These are phyloP conservation scores for Coemansia sp. DNA, from an alignment of 192 early-diverging fungal species.

Conservation along the genomic window DNA sequence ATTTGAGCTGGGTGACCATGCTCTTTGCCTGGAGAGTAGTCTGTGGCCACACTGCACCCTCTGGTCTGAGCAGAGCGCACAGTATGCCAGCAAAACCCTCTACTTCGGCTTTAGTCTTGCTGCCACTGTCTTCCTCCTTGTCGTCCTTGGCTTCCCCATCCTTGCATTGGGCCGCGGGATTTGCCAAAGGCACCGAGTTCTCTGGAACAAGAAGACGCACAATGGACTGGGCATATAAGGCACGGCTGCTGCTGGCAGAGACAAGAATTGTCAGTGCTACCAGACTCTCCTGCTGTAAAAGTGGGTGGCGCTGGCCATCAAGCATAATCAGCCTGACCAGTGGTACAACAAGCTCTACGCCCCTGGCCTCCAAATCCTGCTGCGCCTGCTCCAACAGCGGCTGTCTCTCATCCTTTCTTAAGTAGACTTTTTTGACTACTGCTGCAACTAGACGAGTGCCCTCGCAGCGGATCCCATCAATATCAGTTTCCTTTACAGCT, in stretches of 20 bases:
- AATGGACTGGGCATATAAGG: slow-evolving; percentile 11
- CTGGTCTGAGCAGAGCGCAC: slow-evolving; percentile 3
- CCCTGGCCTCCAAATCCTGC: slow-evolving; percentile 1
- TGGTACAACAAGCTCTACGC: slow-evolving; percentile 30
- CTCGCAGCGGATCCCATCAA: slow-evolving; percentile 53
- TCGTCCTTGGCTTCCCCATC: neutral
- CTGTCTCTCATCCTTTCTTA: slow-evolving; percentile 4
- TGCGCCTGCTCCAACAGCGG: neutral
- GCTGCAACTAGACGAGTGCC: slow-evolving; percentile 41
- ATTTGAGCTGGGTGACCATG: slow-evolving; percentile 29
- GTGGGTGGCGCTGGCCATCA: slow-evolving; percentile 46
- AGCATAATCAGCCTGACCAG: slow-evolving; percentile 31
- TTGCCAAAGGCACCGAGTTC: slow-evolving; percentile 5
- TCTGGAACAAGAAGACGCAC: slow-evolving; percentile 12
- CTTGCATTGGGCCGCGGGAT: neutral
- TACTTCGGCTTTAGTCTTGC: neutral
- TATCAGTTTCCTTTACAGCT: slow-evolving; percentile 28
- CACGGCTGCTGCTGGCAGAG: neutral
- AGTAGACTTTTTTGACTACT: slow-evolving; percentile 22
- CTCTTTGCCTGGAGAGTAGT: slow-evolving; percentile 45
- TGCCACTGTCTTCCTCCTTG: neutral
- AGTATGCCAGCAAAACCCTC: slow-evolving; percentile 19
- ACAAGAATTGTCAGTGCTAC: slow-evolving; percentile 45
- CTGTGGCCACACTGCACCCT: slow-evolving; percentile 31
- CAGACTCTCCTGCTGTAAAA: slow-evolving; percentile 49